Evolutionary conservation across 192 early-diverging fungal genomes (phyloP).

Genomic region (Coemansia sp.): DNA sequence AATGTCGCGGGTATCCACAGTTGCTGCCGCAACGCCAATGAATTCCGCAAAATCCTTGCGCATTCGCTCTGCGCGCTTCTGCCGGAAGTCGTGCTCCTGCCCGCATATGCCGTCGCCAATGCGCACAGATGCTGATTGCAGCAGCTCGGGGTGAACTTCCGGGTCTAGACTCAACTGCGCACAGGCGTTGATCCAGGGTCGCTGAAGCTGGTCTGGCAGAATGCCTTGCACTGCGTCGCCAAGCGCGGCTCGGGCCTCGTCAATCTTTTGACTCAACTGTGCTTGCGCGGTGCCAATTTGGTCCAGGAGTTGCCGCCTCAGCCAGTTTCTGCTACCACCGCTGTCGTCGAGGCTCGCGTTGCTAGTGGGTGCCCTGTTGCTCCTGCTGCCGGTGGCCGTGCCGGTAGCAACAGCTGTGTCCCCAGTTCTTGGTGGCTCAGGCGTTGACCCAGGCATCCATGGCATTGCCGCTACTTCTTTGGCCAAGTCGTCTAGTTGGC

Average conservation of each 20-base stretch:
- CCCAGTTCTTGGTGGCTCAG: too few species aligned
- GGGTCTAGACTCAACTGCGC: constrained; percentile 27
- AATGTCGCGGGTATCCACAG: constrained; percentile 65
- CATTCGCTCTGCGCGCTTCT: constrained; percentile 38
- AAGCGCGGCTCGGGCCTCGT: constrained; percentile 17
- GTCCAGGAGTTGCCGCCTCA: constrained; percentile 15
- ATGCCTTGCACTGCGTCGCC: constrained; percentile 22
- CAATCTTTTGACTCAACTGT: constrained; percentile 15
- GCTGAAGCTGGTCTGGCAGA: constrained; percentile 38
- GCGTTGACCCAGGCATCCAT: constrained; percentile 11
- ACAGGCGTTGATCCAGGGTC: constrained; percentile 31
- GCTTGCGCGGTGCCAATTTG: constrained; percentile 22
- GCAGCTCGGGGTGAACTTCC: constrained; percentile 29
- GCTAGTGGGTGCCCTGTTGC: too few species aligned
- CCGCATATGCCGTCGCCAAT: constrained; percentile 23
- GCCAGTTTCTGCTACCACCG: not conserved
- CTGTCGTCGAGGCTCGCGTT: not conserved
- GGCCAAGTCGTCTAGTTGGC: constrained; percentile 17
- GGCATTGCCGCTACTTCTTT: constrained; percentile 7
- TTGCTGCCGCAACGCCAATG: constrained; percentile 60
- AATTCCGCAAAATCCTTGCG: constrained; percentile 69
- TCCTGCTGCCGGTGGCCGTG: not conserved
- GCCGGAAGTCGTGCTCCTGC: constrained; percentile 26
- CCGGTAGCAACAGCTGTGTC: not conserved
- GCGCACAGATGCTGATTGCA: constrained; percentile 25